Evolutionary conservation across 2,329 filamentous ascomycete species (phyloP), one percentile per base, ranked within the genome.

Genomic region (Colletotrichum paranaense): DNA sequence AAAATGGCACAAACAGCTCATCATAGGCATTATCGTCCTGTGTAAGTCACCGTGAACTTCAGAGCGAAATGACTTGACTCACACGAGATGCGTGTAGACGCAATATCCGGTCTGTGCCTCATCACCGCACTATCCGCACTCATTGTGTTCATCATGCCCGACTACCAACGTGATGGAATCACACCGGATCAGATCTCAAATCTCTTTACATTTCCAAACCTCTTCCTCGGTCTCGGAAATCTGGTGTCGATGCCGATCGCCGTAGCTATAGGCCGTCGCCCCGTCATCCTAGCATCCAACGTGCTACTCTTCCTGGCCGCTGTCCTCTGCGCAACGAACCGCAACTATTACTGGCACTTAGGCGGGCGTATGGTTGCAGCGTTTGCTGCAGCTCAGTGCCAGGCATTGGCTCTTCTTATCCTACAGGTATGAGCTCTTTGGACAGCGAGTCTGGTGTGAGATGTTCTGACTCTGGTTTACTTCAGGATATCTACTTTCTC

Each of bases 181-280:
- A 79, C 67, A 12, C 53, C 19, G 1, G 57, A 60, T 46, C 72
- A 72, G 35, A 63, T 68, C 2, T 72, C 68, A 6, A 77, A 78
- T 49, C 74, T 82, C 22, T 77, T 81, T 76, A 82, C 80, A 1
- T 81, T 78, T 55, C 79, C 80, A 0, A 76, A 75, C 1, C 76
- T 81, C 2, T 78, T 79, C 56, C 75, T 77, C 68, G 78, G 78
- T 16, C 63, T 79, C 24, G 77, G 77, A 5, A 79, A 79, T 62
- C 46, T 82, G n/a, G 71, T 82, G 19, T 78, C 79, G n/a, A 81
- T 82, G 79, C 81, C 81, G 6, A 68, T 82, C n/a, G 77, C 79
- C 7, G 73, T 79, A 16, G 77, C 79, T 7, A 75, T 83, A 30
- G 80, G 81, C 38, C 78, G 81, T 2, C 78, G 80, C 4, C 77